Conservation (phyloP, 306 rosid genomes). For the Begonia loranthoides region DNA sequence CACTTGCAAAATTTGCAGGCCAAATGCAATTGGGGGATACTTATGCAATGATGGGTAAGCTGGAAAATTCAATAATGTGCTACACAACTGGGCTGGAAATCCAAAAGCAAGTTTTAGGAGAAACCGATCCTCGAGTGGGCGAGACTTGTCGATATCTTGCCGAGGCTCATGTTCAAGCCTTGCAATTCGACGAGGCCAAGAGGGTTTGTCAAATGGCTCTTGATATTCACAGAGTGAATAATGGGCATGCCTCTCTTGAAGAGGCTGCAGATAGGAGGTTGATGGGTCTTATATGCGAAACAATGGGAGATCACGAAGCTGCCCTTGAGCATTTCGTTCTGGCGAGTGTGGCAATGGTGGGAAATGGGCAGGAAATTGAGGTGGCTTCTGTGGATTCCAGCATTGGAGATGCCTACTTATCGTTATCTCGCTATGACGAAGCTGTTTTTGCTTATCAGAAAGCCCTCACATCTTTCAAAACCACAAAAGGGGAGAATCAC, state of each 20-base stretch:
- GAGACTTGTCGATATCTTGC: conserved; percentile 89
- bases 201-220: conserved; percentile 78
- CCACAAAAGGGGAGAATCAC: conserved; percentile 82
- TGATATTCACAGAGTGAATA: conserved; percentile 59
- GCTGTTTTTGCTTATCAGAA: conserved; percentile 74
- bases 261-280: conserved; percentile 92
- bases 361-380: conserved; percentile 71
- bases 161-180: conserved; percentile 85
- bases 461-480: conserved; percentile 67
- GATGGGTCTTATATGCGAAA: conserved; percentile 92
- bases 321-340: conserved; percentile 85
- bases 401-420: conserved; percentile 77
- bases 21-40: conserved; percentile 95
- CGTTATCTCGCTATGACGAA: conserved; percentile 73
- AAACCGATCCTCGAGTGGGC: conserved; percentile 66
- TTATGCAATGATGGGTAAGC: conserved; percentile 75
- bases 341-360: conserved; percentile 86
- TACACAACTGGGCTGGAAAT: conserved; percentile 73
- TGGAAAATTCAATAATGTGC: conserved; percentile 63
- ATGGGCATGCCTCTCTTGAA: conserved; percentile 58
- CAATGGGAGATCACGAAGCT: conserved; percentile 78
- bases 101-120: conserved; percentile 68
- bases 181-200: conserved; percentile 74
- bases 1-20: conserved; percentile 80
- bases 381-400: conserved; percentile 85